These are phyloP conservation scores for Sisymbrium altissimum DNA, from an alignment of 345 rosid species.

Conservation along the genomic window DNA sequence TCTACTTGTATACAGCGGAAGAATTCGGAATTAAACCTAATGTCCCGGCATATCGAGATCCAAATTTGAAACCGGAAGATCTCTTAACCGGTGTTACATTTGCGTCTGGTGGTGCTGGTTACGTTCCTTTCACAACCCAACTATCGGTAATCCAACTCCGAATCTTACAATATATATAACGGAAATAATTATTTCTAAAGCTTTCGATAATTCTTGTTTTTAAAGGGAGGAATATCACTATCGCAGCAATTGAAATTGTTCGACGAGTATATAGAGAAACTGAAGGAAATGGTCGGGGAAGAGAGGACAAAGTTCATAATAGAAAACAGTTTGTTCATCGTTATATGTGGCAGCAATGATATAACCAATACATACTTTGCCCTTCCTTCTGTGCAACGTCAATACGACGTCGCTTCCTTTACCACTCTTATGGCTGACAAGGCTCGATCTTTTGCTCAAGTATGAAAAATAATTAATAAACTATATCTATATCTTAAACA, in stretches of 20 bases:
- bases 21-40: conserved; percentile 43
- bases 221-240: conserved; percentile 43
- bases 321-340: background rate
- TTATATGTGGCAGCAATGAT: conserved; percentile 56
- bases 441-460: conserved; percentile 39
- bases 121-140: conserved; percentile 47
- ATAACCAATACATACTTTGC: conserved; percentile 50
- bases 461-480: too few species aligned
- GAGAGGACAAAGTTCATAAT: background rate
- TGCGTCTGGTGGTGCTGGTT: conserved; percentile 64
- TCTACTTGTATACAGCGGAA: conserved; percentile 43
- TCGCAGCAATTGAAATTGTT: conserved; percentile 43
- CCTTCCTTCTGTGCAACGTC: conserved; percentile 30
- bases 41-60: conserved; percentile 60
- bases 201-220: background rate
- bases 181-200: background rate
- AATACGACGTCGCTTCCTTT: conserved; percentile 39
- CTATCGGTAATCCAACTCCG: conserved; percentile 24
- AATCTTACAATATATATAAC: background rate
- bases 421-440: conserved; percentile 39
- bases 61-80: conserved; percentile 42
- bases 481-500: background rate
- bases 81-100: conserved; percentile 67
- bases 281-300: conserved; percentile 27
- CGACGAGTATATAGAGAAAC: conserved; percentile 41